phyloP scores from a whole-genome alignment of 495 filamentous ascomycete species.

The Aspergillus nidulans region DNA sequence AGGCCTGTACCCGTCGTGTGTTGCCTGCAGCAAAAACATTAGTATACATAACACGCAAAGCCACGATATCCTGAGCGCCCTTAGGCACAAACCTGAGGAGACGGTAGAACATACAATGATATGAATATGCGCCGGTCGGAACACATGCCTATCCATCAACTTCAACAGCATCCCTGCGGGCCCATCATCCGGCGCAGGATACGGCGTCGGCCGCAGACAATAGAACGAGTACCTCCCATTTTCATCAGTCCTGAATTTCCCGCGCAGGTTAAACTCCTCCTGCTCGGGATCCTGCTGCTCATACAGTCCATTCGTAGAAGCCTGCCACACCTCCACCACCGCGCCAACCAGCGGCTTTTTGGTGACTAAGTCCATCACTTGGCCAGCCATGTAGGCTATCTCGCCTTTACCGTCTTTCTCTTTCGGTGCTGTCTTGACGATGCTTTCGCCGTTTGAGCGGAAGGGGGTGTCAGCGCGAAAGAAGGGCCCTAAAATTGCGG shows the following conservation, averaged over 20 bases:
- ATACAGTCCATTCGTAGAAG: slow-evolving; percentile 72
- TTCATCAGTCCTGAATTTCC: slow-evolving; percentile 62
- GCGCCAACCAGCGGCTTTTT: slow-evolving; percentile 58
- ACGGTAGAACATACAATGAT: slow-evolving; percentile 58
- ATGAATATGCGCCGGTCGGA: slow-evolving; percentile 80
- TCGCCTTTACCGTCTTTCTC: slow-evolving; percentile 55
- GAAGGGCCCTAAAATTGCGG: slow-evolving; percentile 73
- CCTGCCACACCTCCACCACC: slow-evolving; percentile 72
- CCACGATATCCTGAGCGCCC: no score
- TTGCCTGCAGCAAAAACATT: slow-evolving; percentile 27
- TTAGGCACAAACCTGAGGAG: no score
- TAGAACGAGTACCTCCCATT: slow-evolving; percentile 64
- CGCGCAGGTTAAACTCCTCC: slow-evolving; percentile 69
- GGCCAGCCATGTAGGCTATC: slow-evolving; percentile 59
- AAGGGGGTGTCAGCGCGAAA: slow-evolving; percentile 68
- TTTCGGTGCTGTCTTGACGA: slow-evolving; percentile 50
- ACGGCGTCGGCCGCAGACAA: slow-evolving; percentile 64
- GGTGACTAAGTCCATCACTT: slow-evolving; percentile 52
- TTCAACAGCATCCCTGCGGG: slow-evolving; percentile 43
- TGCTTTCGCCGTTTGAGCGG: slow-evolving; percentile 58
- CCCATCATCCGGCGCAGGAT: slow-evolving; percentile 67
- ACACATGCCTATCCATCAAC: slow-evolving; percentile 69
- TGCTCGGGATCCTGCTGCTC: slow-evolving; percentile 72
- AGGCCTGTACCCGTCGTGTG: slow-evolving; percentile 46
- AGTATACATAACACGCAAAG: not conserved